Conservation (phyloP, 1,284 basidiomycete species). For the Moniliophthora roreri region DNA sequence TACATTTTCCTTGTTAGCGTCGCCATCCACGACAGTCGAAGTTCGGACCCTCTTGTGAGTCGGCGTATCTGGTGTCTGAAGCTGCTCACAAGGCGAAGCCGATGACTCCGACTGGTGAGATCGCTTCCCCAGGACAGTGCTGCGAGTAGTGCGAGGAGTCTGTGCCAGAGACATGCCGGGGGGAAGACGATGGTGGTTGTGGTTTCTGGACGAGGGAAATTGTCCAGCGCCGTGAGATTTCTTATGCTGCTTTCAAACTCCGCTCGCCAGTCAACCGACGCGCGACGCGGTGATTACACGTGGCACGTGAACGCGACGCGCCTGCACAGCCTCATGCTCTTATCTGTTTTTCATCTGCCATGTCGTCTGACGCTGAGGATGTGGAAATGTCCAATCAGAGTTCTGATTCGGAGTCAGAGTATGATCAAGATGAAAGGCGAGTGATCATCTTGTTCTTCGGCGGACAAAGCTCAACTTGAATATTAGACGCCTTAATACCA, state of each 20-base stretch:
- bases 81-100: conserved; percentile 26
- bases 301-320: no score
- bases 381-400: no score
- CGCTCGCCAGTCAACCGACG: no score
- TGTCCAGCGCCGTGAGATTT: conserved; percentile 12
- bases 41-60: conserved; percentile 61
- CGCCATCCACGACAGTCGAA: conserved; percentile 45
- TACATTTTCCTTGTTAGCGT: conserved; percentile 74
- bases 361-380: no score
- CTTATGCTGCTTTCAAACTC: neutral
- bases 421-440: no score
- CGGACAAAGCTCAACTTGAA: no score
- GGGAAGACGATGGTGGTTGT: conserved; percentile 24
- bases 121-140: conserved; percentile 61
- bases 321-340: no score
- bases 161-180: conserved; percentile 24
- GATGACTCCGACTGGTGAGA: conserved; percentile 41
- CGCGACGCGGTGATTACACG: no score
- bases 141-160: conserved; percentile 37
- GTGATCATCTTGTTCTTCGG: no score
- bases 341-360: no score
- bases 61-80: conserved; percentile 66
- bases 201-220: conserved; percentile 5
- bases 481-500: no score
- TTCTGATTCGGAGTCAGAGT: no score